phyloP scores from a whole-genome alignment of 2,329 filamentous ascomycete genomes.

The Rhinocladiella similis region DNA sequence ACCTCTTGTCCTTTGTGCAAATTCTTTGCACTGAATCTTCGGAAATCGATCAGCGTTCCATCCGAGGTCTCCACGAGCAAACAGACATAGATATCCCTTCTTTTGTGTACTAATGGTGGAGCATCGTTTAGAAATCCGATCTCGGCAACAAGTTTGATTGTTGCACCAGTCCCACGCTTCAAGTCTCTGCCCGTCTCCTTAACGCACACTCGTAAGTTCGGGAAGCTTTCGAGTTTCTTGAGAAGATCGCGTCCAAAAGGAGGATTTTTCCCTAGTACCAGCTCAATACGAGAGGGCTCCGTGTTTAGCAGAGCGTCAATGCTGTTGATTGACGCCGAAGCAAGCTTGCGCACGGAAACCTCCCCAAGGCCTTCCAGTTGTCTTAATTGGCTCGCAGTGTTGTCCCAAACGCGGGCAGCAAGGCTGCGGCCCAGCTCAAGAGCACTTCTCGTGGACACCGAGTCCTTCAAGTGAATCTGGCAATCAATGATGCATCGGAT shows the following conservation, averaged over 20 bases:
- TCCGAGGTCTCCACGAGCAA: conserved; percentile 72
- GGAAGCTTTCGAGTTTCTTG: conserved; percentile 68
- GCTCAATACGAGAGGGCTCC: conserved; percentile 73
- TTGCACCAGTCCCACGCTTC: conserved; percentile 46
- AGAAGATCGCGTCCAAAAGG: conserved; percentile 75
- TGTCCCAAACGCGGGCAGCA: conserved; percentile 77
- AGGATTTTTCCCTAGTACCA: conserved; percentile 73
- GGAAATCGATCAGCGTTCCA: conserved; percentile 69
- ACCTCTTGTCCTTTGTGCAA: conserved; percentile 64
- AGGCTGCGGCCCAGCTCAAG: conserved; percentile 78
- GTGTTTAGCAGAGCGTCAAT: conserved; percentile 68
- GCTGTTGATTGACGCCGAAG: conserved; percentile 66
- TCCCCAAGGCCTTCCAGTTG: conserved; percentile 79
- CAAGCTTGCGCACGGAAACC: conserved; percentile 72
- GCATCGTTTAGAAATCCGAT: conserved; percentile 72
- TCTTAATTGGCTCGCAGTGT: conserved; percentile 74
- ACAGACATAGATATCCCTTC: conserved; percentile 67
- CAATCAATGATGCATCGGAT: conserved; percentile 77
- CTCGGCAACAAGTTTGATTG: conserved; percentile 64
- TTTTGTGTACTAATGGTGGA: conserved; percentile 61
- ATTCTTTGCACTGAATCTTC: conserved; percentile 62
- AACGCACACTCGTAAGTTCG: conserved; percentile 60
- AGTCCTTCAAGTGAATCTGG: conserved; percentile 63
- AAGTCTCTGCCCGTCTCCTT: conserved; percentile 49
- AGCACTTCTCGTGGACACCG: conserved; percentile 65